Conservation (phyloP, 2,329 filamentous ascomycete species). For the Cladosporium sp. region DNA sequence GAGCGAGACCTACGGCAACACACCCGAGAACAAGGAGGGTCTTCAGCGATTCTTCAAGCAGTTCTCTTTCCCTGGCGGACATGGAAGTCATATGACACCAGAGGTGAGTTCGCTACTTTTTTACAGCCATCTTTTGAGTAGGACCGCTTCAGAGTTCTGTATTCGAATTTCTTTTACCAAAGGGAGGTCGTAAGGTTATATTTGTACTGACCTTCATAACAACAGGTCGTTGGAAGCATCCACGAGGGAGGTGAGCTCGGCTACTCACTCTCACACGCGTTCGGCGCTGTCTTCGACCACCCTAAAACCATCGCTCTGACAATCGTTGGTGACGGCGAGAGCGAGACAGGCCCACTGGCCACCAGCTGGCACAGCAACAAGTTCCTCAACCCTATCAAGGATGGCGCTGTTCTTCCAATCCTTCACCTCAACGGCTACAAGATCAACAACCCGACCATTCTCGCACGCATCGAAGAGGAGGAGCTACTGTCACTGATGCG, state of each 20-base stretch:
- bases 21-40: conserved; percentile 66
- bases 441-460: conserved; percentile 76
- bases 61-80: conserved; percentile 78
- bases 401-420: conserved; percentile 75
- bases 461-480: conserved; percentile 71
- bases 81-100: conserved; percentile 75
- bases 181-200: too few species aligned
- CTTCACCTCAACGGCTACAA: conserved; percentile 83
- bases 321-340: conserved; percentile 78
- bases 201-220: background rate
- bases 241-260: conserved; percentile 81
- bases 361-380: conserved; percentile 82
- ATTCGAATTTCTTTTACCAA: too few species aligned
- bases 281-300: conserved; percentile 74
- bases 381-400: conserved; percentile 75
- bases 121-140: background rate
- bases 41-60: conserved; percentile 78
- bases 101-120: conserved; percentile 61
- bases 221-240: conserved; percentile 21
- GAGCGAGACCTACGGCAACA: conserved; percentile 74
- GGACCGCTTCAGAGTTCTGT: background rate
- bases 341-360: conserved; percentile 77
- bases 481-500: conserved; percentile 69
- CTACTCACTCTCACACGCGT: conserved; percentile 79
- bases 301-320: conserved; percentile 73